A percentile compares a stretch with the other conserved stretches of the same genome.
phyloP scores from a whole-genome alignment of 495 filamentous ascomycete genomes.

The Durotheca rogersii region DNA sequence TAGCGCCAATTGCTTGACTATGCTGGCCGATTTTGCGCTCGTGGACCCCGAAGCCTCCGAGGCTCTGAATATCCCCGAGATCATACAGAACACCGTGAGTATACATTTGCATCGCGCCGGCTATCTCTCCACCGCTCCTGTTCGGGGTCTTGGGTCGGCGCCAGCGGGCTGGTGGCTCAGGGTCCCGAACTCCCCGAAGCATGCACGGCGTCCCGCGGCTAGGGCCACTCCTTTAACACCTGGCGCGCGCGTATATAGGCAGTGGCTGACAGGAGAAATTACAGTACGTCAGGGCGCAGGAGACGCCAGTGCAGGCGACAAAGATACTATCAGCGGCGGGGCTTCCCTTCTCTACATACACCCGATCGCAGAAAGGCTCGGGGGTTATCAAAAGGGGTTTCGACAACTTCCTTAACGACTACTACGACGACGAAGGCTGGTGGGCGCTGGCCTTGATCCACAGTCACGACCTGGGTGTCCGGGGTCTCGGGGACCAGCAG shows the following conservation, averaged over 20 bases:
- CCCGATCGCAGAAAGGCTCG: conserved; percentile 18
- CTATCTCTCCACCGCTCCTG: too few species aligned
- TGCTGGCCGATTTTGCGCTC: conserved; percentile 60
- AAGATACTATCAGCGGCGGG: conserved; percentile 38
- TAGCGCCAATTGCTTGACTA: conserved; percentile 66
- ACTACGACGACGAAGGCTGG: conserved; percentile 73
- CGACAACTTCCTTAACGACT: conserved; percentile 59
- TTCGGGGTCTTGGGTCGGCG: neutral
- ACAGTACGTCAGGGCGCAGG: conserved; percentile 41
- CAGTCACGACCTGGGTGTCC: conserved; percentile 57
- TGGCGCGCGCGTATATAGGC: too few species aligned
- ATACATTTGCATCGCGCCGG: neutral
- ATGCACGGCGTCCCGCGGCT: too few species aligned
- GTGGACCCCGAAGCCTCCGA: conserved; percentile 33
- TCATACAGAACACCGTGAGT: conserved; percentile 47
- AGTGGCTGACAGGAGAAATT: conserved; percentile 5
- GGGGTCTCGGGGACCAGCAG: conserved; percentile 46
- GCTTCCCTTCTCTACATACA: conserved; percentile 37
- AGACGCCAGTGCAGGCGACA: conserved; percentile 25
- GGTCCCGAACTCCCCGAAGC: neutral
- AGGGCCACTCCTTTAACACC: too few species aligned
- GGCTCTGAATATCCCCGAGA: conserved; percentile 35
- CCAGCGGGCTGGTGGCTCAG: neutral
- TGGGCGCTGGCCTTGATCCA: conserved; percentile 68
- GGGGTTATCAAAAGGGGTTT: conserved; percentile 36